Evolutionary conservation across 2,329 filamentous ascomycete genomes (phyloP).

Genomic region (Diaporthe helianthi): DNA sequence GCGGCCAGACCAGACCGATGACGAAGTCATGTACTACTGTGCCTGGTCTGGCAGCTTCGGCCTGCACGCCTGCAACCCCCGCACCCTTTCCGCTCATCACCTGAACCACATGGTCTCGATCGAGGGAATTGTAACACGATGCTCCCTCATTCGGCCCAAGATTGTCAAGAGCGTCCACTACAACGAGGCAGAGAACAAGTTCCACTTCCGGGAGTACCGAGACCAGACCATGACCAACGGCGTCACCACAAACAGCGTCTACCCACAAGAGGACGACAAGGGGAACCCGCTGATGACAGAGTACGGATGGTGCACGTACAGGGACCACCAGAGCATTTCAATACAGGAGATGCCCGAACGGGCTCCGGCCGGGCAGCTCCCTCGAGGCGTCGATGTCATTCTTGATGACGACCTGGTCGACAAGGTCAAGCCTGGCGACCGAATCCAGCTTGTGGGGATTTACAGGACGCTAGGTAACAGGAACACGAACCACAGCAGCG

Average conservation of each 20-base stretch:
- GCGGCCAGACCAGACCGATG: conserved; percentile 75
- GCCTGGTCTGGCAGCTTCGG: conserved; percentile 98
- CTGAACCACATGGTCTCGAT: conserved; percentile 97
- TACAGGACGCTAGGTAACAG: conserved; percentile 94
- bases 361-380: conserved; percentile 92
- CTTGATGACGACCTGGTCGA: conserved; percentile 97
- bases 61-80: conserved; percentile 91
- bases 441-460: conserved; percentile 95
- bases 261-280: conserved; percentile 91
- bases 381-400: conserved; percentile 94
- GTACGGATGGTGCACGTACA: conserved; percentile 93
- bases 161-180: conserved; percentile 99
- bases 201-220: conserved; percentile 87
- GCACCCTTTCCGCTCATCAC: conserved; percentile 86
- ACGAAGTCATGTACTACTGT: conserved; percentile 91
- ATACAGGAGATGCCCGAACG: conserved; percentile 99
- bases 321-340: conserved; percentile 96
- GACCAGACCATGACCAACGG: conserved; percentile 98
- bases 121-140: conserved; percentile 96
- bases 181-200: conserved; percentile 85
- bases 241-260: conserved; percentile 87
- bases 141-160: conserved; percentile 93
- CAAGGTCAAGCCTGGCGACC: conserved; percentile 91
- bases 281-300: conserved; percentile 93
- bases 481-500: conserved; percentile 88